Percentiles rank a stretch among this genome's conserved stretches.
Evolutionary conservation across 2,329 filamentous ascomycete genomes (phyloP).

Genomic region (Fusarium tricinctum): DNA sequence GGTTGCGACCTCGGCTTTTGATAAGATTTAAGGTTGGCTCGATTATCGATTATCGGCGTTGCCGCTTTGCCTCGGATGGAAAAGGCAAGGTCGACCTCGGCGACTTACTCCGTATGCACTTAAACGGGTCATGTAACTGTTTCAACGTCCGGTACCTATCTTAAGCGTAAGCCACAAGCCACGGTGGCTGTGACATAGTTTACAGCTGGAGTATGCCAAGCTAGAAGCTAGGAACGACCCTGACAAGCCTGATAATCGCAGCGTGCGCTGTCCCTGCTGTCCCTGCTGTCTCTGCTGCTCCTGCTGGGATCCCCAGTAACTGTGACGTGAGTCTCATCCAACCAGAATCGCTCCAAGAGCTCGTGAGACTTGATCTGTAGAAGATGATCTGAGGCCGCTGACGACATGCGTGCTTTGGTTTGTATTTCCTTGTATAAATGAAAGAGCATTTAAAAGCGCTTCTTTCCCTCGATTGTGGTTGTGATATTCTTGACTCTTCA

Average conservation of each 20-base stretch:
- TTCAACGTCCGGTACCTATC: background rate
- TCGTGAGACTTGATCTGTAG: slow-evolving; percentile 34
- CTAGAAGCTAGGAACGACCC: slow-evolving; percentile 4
- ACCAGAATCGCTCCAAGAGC: slow-evolving; percentile 31
- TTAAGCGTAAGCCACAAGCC: background rate
- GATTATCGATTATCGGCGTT: slow-evolving; percentile 28
- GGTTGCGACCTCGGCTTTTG: slow-evolving; percentile 30
- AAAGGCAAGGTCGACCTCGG: slow-evolving; percentile 26
- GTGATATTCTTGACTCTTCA: background rate
- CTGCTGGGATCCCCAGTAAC: slow-evolving; percentile 21
- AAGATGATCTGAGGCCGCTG: slow-evolving; percentile 41
- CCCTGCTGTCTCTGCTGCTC: background rate
- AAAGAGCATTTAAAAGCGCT: slow-evolving; percentile 22
- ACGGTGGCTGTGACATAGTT: slow-evolving; percentile 5
- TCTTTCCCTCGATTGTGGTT: background rate
- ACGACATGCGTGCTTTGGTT: slow-evolving; percentile 37
- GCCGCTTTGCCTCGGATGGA: slow-evolving; percentile 46
- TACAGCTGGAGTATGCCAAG: slow-evolving; percentile 11
- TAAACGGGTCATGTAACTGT: slow-evolving; percentile 16
- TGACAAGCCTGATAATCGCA: slow-evolving; percentile 14
- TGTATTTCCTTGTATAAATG: slow-evolving; percentile 27
- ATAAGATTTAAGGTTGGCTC: slow-evolving; percentile 34
- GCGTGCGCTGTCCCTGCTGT: background rate
- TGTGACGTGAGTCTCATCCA: slow-evolving; percentile 41
- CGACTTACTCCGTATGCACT: slow-evolving; percentile 33